phyloP scores from a whole-genome alignment of 495 filamentous ascomycete species.

The Usnea hakonensis region DNA sequence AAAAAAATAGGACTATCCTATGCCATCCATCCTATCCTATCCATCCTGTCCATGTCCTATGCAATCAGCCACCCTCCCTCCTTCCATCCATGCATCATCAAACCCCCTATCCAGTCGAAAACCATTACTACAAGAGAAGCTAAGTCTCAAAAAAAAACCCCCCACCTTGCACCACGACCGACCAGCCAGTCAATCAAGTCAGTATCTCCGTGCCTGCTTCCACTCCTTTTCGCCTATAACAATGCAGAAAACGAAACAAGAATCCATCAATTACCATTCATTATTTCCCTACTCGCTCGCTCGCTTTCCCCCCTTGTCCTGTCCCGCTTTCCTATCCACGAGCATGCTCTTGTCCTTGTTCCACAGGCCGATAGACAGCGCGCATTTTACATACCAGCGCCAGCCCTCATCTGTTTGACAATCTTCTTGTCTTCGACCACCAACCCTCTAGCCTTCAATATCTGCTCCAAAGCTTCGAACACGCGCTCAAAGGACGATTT shows the following conservation, averaged over 20 bases:
- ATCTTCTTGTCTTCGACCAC: constrained; percentile 52
- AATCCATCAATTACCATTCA: not conserved
- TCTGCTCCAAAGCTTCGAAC: constrained; percentile 59
- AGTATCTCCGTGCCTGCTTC: no score
- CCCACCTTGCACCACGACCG: no score
- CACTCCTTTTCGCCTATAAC: not conserved
- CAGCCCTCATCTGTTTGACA: constrained; percentile 18
- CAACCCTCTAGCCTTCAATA: constrained; percentile 51
- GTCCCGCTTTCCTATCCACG: no score
- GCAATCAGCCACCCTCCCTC: not conserved
- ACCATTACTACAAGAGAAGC: not conserved
- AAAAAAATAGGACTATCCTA: not conserved
- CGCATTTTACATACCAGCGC: constrained; percentile 19
- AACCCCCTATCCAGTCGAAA: not conserved
- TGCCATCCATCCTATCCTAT: no score
- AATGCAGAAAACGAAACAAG: not conserved
- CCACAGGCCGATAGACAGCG: no score
- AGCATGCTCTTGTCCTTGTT: no score
- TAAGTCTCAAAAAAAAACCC: not conserved
- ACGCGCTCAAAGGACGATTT: constrained; percentile 78
- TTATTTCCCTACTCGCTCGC: not conserved
- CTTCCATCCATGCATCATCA: constrained; percentile 1
- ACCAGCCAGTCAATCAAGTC: no score
- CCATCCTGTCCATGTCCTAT: not conserved
- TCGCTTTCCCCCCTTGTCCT: not conserved